Evolutionary conservation across 805 yeast genomes (phyloP).

Genomic region (Metschnikowia gruessii): DNA sequence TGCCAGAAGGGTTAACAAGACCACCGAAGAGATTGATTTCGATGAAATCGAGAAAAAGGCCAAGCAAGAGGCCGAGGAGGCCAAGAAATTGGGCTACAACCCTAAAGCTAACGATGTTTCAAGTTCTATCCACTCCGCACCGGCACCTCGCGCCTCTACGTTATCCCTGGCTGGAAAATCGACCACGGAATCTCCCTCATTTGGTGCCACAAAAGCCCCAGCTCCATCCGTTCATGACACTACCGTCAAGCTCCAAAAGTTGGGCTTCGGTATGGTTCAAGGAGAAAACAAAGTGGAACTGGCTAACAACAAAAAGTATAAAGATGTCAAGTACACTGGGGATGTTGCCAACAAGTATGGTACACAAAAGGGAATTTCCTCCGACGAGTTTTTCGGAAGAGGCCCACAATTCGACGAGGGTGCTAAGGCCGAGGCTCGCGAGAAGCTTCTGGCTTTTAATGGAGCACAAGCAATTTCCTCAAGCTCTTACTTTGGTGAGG

Average conservation of each 20-base stretch:
- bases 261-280: conserved; percentile 87
- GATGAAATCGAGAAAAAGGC: conserved; percentile 74
- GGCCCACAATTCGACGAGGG: conserved; percentile 72
- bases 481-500: conserved; percentile 87
- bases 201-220: conserved; percentile 6
- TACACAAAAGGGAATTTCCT: conserved; percentile 87
- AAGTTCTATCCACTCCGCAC: conserved; percentile 6
- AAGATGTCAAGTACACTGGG: conserved; percentile 67
- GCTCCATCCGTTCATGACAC: conserved; percentile 42
- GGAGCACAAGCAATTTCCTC: conserved; percentile 93
- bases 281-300: conserved; percentile 53
- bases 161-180: conserved; percentile 13
- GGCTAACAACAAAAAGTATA: conserved; percentile 40
- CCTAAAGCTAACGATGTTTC: conserved; percentile 30
- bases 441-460: conserved; percentile 75
- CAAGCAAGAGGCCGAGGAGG: conserved; percentile 73
- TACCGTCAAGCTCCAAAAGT: conserved; percentile 70
- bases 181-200: conserved; percentile 1
- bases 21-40: conserved; percentile 52
- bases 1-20: conserved; percentile 48
- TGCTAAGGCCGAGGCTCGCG: conserved; percentile 74
- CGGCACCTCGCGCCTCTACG: not conserved
- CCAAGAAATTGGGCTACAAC: conserved; percentile 51
- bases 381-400: conserved; percentile 92
- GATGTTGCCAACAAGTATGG: conserved; percentile 78